A percentile compares a stretch with the other conserved stretches of the same genome.
phyloP scores from a whole-genome alignment of 257 asterid species.

The Capsicum chinense region DNA sequence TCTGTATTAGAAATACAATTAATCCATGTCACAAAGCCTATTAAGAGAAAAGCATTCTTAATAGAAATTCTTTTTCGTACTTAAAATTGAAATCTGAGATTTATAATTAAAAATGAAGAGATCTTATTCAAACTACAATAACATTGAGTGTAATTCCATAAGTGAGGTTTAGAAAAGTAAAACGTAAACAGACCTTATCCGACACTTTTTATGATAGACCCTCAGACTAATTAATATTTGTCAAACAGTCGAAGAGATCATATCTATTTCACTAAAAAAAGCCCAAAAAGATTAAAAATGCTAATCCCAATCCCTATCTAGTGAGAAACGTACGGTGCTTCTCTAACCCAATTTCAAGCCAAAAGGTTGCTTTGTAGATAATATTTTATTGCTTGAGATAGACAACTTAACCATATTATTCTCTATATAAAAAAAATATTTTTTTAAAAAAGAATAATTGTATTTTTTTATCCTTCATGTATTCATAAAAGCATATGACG shows the following conservation, averaged over 20 bases:
- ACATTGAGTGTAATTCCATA: no score
- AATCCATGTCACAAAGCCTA: no score
- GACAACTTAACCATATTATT: background rate
- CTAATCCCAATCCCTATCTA: no score
- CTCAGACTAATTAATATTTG: no score
- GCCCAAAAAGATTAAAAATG: no score
- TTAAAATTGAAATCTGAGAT: fast-evolving
- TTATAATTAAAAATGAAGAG: background rate
- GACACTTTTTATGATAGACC: no score
- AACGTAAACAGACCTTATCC: no score
- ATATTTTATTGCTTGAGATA: background rate
- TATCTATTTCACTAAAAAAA: no score
- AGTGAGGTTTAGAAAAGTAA: no score
- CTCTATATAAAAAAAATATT: background rate
- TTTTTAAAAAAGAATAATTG: background rate
- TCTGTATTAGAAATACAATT: no score
- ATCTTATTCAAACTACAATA: background rate
- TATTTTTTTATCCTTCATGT: background rate
- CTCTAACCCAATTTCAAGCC: background rate
- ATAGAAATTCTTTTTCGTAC: background rate
- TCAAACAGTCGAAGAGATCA: no score
- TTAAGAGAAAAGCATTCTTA: fast-evolving
- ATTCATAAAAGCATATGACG: background rate
- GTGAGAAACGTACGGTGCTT: no score
- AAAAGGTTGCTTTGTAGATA: conserved; percentile 23